Evolutionary conservation across 352 stramenopile species (phyloP).

Genomic region (Phytophthora cryptogea): DNA sequence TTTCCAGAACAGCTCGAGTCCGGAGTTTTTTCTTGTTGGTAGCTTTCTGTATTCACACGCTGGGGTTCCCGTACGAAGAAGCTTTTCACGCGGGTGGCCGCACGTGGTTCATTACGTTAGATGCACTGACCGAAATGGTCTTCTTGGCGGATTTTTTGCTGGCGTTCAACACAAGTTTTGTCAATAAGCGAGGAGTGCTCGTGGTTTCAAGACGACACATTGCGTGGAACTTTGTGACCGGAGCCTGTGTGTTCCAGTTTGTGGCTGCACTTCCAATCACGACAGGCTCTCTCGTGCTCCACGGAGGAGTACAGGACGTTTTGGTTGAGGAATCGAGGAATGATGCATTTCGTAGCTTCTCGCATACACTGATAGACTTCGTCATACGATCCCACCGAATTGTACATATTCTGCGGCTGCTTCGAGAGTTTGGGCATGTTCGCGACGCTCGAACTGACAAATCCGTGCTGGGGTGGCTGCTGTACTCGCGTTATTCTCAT

Average conservation of each 20-base stretch:
- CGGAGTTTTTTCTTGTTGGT: slow-evolving; percentile 29
- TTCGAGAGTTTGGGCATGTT: slow-evolving; percentile 27
- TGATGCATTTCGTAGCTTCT: slow-evolving; percentile 18
- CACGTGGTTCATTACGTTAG: slow-evolving; percentile 8
- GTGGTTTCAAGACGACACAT: slow-evolving; percentile 44
- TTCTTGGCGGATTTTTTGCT: slow-evolving; percentile 49
- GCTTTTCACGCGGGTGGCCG: slow-evolving; percentile 30
- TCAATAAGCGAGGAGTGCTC: slow-evolving; percentile 39
- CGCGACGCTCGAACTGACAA: slow-evolving; percentile 33
- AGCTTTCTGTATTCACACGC: slow-evolving; percentile 29
- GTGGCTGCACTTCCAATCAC: slow-evolving; percentile 15
- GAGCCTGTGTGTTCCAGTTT: slow-evolving; percentile 20
- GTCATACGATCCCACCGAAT: slow-evolving; percentile 29
- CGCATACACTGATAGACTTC: slow-evolving; percentile 24
- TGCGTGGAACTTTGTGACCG: slow-evolving; percentile 39
- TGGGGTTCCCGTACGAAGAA: slow-evolving; percentile 43
- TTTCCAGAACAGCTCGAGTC: slow-evolving; percentile 19
- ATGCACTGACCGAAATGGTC: slow-evolving; percentile 24
- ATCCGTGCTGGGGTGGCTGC: slow-evolving; percentile 41
- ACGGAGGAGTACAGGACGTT: slow-evolving; percentile 1
- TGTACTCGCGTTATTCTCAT: slow-evolving; percentile 57
- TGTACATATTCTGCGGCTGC: slow-evolving; percentile 36
- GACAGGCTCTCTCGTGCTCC: slow-evolving; percentile 1
- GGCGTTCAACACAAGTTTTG: slow-evolving; percentile 51
- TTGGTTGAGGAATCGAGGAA: background rate